Conservation (phyloP, 108 stramenopile species). For the Cyclotella cryptica region DNA sequence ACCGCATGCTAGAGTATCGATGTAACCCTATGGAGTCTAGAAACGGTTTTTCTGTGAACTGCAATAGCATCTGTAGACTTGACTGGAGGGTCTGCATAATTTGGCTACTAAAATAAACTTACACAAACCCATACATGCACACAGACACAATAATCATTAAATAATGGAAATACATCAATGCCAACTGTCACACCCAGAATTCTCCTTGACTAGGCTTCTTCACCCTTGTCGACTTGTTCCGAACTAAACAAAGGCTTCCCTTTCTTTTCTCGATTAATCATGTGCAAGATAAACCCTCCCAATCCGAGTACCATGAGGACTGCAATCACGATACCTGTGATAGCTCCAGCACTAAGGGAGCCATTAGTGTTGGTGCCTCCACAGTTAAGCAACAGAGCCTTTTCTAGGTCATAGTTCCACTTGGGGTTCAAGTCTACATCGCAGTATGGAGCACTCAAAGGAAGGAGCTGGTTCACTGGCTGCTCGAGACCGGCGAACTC, state of each 20-base stretch:
- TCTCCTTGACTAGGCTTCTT: neutral
- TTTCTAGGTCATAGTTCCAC: constrained; percentile 74
- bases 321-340: constrained; percentile 45
- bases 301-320: constrained; percentile 21
- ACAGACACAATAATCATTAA: too few relatives aligned
- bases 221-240: neutral
- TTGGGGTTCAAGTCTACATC: constrained; percentile 68
- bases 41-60: too few relatives aligned
- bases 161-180: too few relatives aligned
- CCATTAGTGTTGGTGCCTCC: neutral
- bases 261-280: constrained; percentile 49
- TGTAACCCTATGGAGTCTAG: too few relatives aligned
- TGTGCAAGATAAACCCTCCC: constrained; percentile 32
- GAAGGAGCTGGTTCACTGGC: constrained; percentile 60
- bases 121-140: too few relatives aligned
- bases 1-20: too few relatives aligned
- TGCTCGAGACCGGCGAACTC: constrained; percentile 64
- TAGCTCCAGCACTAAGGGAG: constrained; percentile 34
- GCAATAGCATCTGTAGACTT: too few relatives aligned
- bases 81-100: too few relatives aligned
- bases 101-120: too few relatives aligned
- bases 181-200: too few relatives aligned
- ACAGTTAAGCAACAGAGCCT: constrained; percentile 65
- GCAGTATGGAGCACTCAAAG: constrained; percentile 60
- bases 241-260: constrained; percentile 62